Evolutionary conservation across 768 basidiomycete genomes (phyloP).

Genomic region (Xerocomellus chrysenteron): DNA sequence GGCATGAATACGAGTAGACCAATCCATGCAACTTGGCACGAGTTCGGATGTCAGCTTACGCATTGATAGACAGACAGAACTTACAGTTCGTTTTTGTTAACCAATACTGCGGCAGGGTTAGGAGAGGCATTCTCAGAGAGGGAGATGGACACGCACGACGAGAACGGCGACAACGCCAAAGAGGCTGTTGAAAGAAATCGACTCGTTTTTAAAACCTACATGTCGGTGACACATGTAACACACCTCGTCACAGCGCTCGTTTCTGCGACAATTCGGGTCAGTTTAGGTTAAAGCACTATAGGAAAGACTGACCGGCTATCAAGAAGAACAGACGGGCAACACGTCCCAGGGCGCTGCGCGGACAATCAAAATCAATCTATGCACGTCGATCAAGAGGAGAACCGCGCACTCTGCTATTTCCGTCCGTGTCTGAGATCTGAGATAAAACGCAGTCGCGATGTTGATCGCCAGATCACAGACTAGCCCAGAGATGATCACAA

Average conservation of each 20-base stretch:
- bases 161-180: constrained; percentile 2
- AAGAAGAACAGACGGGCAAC: constrained; percentile 1
- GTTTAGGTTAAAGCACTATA: background rate
- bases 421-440: constrained; percentile 1
- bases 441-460: constrained; percentile 5
- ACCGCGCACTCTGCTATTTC: constrained; percentile 8
- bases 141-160: constrained; percentile 9
- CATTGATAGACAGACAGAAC: background rate
- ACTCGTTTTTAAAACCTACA: background rate
- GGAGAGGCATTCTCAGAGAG: background rate
- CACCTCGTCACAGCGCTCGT: constrained; percentile 15
- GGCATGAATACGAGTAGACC: constrained; percentile 16
- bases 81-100: constrained; percentile 13
- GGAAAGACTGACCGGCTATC: constrained; percentile 13
- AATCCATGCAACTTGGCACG: constrained; percentile 15
- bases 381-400: background rate
- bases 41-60: background rate
- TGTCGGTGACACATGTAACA: background rate
- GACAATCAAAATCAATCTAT: background rate
- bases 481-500: constrained; percentile 16
- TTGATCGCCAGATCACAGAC: constrained; percentile 19
- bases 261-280: constrained; percentile 15
- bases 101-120: constrained; percentile 14
- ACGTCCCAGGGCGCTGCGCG: constrained; percentile 2
- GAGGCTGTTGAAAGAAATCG: constrained; percentile 3